Conservation (phyloP, 2,329 filamentous ascomycete genomes). For the Alternaria gaisen region DNA sequence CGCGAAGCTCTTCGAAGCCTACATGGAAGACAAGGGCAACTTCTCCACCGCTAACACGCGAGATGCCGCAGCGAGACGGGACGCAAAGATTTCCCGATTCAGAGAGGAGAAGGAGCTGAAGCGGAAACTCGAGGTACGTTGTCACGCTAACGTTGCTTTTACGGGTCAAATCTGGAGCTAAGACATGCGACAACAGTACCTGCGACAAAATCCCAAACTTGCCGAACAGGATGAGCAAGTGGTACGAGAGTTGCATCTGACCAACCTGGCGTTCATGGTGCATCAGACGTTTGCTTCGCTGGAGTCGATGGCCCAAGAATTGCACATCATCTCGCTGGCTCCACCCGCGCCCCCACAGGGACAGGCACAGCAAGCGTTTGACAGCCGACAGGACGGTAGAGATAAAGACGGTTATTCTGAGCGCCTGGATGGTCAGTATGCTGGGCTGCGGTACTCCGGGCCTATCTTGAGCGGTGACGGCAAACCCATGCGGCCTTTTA, state of each 20-base stretch:
- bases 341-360: conserved; percentile 62
- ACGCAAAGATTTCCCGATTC: conserved; percentile 86
- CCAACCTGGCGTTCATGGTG: conserved; percentile 75
- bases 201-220: conserved; percentile 66
- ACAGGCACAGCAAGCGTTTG: conserved; percentile 48
- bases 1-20: conserved; percentile 74
- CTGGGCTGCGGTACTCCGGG: conserved; percentile 61
- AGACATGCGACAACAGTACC: conserved; percentile 57
- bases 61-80: conserved; percentile 74
- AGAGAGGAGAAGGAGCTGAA: conserved; percentile 86
- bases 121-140: conserved; percentile 75
- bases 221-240: conserved; percentile 82
- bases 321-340: conserved; percentile 80
- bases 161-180: conserved; percentile 20
- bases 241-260: conserved; percentile 80
- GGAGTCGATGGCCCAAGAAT: conserved; percentile 86
- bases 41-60: conserved; percentile 76
- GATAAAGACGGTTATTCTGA: conserved; percentile 70
- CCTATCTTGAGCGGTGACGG: conserved; percentile 81
- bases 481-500: conserved; percentile 90
- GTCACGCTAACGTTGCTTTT: conserved; percentile 15
- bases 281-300: conserved; percentile 86
- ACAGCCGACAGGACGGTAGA: conserved; percentile 59
- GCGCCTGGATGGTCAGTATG: conserved; percentile 69
- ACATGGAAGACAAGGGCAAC: conserved; percentile 72